Percentiles rank a stretch among this genome's conserved stretches.
These are phyloP conservation scores for Nosema granulosis DNA, from an alignment of 371 early-diverging fungal species.

Conservation along the genomic window DNA sequence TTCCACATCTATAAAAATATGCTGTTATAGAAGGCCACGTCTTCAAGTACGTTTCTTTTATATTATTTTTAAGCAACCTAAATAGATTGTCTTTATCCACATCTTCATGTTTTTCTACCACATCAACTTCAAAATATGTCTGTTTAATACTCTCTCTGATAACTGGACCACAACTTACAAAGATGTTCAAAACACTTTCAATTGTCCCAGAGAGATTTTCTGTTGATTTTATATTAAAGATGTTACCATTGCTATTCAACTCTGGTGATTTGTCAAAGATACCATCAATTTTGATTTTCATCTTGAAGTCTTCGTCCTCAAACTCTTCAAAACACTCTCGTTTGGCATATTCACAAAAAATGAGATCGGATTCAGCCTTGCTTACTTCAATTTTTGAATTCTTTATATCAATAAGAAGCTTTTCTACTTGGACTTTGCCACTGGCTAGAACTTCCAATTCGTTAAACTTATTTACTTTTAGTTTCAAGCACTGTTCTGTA, in stretches of 20 bases:
- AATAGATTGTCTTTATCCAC: background rate
- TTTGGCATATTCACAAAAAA: slow-evolving; percentile 48
- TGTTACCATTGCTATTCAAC: background rate
- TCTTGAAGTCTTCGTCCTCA: slow-evolving; percentile 22
- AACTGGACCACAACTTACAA: slow-evolving; percentile 46
- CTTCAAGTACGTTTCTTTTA: slow-evolving; percentile 26
- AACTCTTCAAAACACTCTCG: background rate
- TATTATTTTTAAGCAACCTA: slow-evolving; percentile 32
- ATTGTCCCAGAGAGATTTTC: slow-evolving; percentile 3
- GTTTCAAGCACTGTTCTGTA: slow-evolving; percentile 58
- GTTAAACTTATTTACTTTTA: slow-evolving; percentile 54
- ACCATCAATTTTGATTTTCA: slow-evolving; percentile 17
- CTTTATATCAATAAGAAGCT: slow-evolving; percentile 57
- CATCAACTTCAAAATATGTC: slow-evolving; percentile 33
- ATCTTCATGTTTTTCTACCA: background rate
- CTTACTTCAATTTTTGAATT: slow-evolving; percentile 24
- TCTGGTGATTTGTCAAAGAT: too few species aligned
- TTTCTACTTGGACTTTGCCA: slow-evolving; percentile 64
- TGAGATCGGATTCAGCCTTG: slow-evolving; percentile 10
- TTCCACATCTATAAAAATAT: slow-evolving; percentile 41
- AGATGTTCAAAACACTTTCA: slow-evolving; percentile 48
- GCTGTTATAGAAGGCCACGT: slow-evolving; percentile 41
- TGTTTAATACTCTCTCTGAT: slow-evolving; percentile 43
- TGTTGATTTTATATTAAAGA: background rate
- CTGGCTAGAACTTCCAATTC: slow-evolving; percentile 57